These are phyloP conservation scores for Xylaria sp. DNA, from an alignment of 495 filamentous ascomycete species.

Conservation along the genomic window DNA sequence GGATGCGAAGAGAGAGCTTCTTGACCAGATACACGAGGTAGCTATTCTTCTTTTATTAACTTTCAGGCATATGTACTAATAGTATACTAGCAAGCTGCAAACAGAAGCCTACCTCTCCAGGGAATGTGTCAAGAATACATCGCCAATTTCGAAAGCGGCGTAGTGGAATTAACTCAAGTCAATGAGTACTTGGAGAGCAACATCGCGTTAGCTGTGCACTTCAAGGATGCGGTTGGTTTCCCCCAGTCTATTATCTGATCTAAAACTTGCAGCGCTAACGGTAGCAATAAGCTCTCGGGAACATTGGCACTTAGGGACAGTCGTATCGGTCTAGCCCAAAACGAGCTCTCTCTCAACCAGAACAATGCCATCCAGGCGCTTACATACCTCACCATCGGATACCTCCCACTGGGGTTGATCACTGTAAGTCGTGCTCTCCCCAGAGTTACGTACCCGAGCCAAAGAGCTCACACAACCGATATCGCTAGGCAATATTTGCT, in stretches of 20 bases:
- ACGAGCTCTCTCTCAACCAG: not conserved
- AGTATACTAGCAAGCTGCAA: not conserved
- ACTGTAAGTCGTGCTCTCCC: not conserved
- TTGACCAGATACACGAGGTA: constrained; percentile 5
- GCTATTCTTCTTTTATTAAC: too few relatives aligned
- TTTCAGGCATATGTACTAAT: not conserved
- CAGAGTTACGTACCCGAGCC: not conserved
- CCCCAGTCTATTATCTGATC: not conserved
- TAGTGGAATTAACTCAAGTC: not conserved
- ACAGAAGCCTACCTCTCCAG: constrained; percentile 4
- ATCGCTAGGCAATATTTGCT: constrained; percentile 1
- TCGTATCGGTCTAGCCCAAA: constrained; percentile 1
- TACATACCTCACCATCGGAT: constrained; percentile 10
- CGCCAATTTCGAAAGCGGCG: not conserved
- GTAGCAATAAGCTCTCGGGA: not conserved
- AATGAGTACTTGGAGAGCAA: constrained; percentile 6
- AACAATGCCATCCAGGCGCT: constrained; percentile 8
- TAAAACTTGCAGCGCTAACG: not conserved
- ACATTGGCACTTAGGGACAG: not conserved
- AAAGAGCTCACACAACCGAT: not conserved
- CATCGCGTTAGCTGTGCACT: not conserved
- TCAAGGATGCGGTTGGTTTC: constrained; percentile 6
- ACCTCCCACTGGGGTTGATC: not conserved
- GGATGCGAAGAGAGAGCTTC: constrained; percentile 1
- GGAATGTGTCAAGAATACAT: constrained; percentile 15